Percentiles rank a stretch among this genome's conserved stretches.
These are phyloP conservation scores for Monilinia vaccinii-corymbosi DNA, from an alignment of 2,329 filamentous ascomycete species.

Conservation along the genomic window DNA sequence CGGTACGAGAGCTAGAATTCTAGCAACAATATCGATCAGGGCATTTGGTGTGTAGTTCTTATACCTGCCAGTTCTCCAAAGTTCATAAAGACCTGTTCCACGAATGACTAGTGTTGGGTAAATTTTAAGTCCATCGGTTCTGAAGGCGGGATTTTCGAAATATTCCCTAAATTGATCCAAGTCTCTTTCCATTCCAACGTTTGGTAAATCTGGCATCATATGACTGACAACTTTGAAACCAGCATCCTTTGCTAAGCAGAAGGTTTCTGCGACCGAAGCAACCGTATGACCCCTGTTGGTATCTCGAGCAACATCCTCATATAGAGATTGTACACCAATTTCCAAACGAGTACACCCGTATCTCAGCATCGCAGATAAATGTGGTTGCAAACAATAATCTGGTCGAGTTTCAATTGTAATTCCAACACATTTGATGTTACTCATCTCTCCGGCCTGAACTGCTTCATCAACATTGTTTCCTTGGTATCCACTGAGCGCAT, in stretches of 20 bases:
- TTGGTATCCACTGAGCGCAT: constrained; percentile 92
- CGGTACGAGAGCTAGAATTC: constrained; percentile 89
- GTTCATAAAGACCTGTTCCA: constrained; percentile 89
- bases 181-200: constrained; percentile 97
- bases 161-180: constrained; percentile 96
- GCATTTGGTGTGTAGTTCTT: constrained; percentile 99
- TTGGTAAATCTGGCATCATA: constrained; percentile 99
- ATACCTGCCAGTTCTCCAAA: constrained; percentile 94
- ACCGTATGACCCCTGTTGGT: constrained; percentile 97
- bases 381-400: constrained; percentile 94
- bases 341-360: constrained; percentile 95
- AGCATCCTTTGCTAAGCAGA: constrained; percentile 93
- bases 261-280: constrained; percentile 89
- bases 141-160: constrained; percentile 91
- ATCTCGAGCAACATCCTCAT: constrained; percentile 96
- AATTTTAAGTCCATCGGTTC: constrained; percentile 95
- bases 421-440: constrained; percentile 93
- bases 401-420: constrained; percentile 97
- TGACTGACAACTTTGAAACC: constrained; percentile 98
- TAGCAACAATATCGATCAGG: constrained; percentile 86
- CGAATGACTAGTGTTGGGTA: constrained; percentile 96
- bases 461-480: constrained; percentile 92
- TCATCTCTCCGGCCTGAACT: constrained; percentile 90
- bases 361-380: constrained; percentile 91
- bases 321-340: constrained; percentile 90